Base-by-base conservation (phyloP, 129 eudicot species). In the Centrapalus pauciflorus region DNA sequence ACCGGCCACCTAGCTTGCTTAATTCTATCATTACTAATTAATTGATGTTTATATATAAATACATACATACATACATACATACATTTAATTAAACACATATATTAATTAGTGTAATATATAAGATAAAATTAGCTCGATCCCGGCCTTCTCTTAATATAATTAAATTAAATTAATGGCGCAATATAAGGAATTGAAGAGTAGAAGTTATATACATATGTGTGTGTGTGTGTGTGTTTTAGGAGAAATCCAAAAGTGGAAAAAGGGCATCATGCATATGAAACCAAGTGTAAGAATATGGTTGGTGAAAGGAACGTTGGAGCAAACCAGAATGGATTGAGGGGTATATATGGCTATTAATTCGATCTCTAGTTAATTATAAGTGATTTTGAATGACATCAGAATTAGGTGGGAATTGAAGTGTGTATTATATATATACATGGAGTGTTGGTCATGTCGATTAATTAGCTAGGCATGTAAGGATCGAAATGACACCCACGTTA, bases 261-360 rank as follows among this genome's bases (percentile, higher is more conserved):
- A 68, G 38, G 16, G 26, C 43, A 70, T 43, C 48, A 37, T n/a
- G n/a, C n/a, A n/a, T n/a, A n/a, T n/a, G n/a, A n/a, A n/a, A 69
- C 30, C 45, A 61, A 52, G 17, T 43, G 66, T 28, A 76, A 34
- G 55, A 24, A 68, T 43, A 43, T 28, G 69, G 83, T 82, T 78
- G 83, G 83, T 25, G 74, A 69, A 69, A 69, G 66, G 27, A 69
- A 69, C 66, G 20, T 69, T 40, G 56, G 57, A 69, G 66, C 75
- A 69, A 69, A 69, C 66, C 41, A 69, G 57, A 69, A 69, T 40
- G 66, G 66, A 69, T 56, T 57, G 75, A 69, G 33, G 66, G 64
- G 54, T n/a, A n/a, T n/a, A n/a, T n/a, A n/a, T n/a, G n/a, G 56
- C 20, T 16, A 6, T 20, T 3, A 50, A 21, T 50, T 50, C 12